phyloP scores from a whole-genome alignment of 1,284 basidiomycete genomes.

The Quambalaria eucalypti region DNA sequence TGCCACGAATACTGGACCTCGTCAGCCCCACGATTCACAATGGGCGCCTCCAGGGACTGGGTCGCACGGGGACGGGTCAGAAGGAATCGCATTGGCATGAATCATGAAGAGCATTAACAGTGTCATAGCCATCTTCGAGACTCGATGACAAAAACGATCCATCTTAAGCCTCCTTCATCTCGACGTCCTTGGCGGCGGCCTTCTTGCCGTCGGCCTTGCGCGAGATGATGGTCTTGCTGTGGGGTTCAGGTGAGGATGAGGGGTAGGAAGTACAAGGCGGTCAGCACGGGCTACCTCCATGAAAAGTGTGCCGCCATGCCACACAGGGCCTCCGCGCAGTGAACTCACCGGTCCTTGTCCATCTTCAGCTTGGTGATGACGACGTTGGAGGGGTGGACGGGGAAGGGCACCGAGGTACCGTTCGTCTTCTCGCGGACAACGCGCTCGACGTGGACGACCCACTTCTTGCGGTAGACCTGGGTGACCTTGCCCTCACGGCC shows the following conservation, averaged over 20 bases:
- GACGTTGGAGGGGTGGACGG: constrained; percentile 94
- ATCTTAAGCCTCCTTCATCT: constrained; percentile 8
- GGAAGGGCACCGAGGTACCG: constrained; percentile 84
- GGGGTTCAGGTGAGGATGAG: neutral
- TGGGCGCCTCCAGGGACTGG: too few species aligned
- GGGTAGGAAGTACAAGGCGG: neutral
- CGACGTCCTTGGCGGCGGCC: neutral
- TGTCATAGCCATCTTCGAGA: too few species aligned
- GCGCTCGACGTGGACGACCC: constrained; percentile 97
- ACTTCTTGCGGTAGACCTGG: constrained; percentile 94
- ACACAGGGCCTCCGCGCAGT: neutral
- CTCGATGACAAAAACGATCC: too few species aligned
- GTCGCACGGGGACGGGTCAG: too few species aligned
- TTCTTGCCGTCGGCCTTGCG: constrained; percentile 29
- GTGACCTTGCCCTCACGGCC: constrained; percentile 62
- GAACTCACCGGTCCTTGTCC: constrained; percentile 43
- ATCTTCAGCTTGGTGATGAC: constrained; percentile 58
- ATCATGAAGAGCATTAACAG: too few species aligned
- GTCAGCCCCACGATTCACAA: too few species aligned
- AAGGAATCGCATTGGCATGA: too few species aligned
- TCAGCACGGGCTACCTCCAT: neutral
- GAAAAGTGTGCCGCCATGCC: neutral
- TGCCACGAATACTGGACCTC: too few species aligned
- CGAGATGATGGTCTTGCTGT: constrained; percentile 31
- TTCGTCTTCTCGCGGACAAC: constrained; percentile 97